Evolutionary conservation across 345 rosid genomes (phyloP).

Genomic region (Cardamine occulta): DNA sequence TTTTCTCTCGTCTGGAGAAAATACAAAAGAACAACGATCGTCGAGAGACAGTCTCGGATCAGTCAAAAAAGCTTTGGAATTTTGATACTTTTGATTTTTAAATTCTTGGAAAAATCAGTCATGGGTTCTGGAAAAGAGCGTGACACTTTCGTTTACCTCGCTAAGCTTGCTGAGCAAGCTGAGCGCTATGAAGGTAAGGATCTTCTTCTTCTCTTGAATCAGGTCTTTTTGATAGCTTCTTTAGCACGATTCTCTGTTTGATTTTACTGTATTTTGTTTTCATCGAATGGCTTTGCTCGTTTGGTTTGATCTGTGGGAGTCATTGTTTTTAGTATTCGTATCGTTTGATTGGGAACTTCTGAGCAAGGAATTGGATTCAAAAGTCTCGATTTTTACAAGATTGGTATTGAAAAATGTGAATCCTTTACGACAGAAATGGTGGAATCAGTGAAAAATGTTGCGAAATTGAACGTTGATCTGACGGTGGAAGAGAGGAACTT

Average conservation of each 20-base stretch:
- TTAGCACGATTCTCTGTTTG: constrained; percentile 11
- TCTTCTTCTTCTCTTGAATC: constrained; percentile 21
- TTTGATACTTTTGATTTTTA: not conserved
- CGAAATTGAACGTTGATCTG: constrained; percentile 57
- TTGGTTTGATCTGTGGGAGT: constrained; percentile 13
- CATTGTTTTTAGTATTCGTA: not conserved
- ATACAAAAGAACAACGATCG: constrained; percentile 12
- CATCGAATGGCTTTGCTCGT: not conserved
- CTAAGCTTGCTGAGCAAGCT: constrained; percentile 75
- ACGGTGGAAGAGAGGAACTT: constrained; percentile 63
- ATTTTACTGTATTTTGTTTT: not conserved
- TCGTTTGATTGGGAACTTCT: not conserved
- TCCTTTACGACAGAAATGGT: constrained; percentile 52
- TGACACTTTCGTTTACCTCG: constrained; percentile 55
- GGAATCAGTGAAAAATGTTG: constrained; percentile 58
- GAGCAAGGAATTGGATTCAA: not conserved
- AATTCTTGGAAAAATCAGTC: constrained; percentile 4
- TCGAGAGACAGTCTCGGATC: constrained; percentile 26
- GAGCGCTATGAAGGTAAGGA: constrained; percentile 60
- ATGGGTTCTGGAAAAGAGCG: constrained; percentile 57
- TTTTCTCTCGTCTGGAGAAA: constrained; percentile 16
- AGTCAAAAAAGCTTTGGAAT: constrained; percentile 11
- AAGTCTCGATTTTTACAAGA: not conserved
- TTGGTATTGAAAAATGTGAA: constrained; percentile 9
- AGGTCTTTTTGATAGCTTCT: not conserved